Evolutionary conservation across 768 basidiomycete genomes (phyloP).

Genomic region (Termitomyces sp.): DNA sequence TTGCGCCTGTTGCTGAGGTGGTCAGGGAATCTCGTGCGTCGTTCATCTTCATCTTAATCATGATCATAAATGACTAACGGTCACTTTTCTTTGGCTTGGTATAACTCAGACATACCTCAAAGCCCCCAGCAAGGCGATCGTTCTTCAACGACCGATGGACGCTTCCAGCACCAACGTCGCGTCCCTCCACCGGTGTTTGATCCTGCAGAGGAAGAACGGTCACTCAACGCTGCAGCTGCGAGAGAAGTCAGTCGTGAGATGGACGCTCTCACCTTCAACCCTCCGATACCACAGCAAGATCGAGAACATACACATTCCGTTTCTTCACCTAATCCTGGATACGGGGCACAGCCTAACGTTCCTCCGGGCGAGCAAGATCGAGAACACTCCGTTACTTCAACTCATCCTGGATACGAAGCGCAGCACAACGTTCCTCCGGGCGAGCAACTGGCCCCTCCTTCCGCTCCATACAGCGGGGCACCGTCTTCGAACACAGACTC

Average conservation of each 20-base stretch:
- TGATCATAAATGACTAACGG: not conserved
- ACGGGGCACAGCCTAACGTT: not conserved
- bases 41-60: not conserved
- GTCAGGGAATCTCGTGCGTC: slow-evolving; percentile 1
- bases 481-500: slow-evolving; percentile 28
- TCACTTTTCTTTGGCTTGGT: not conserved
- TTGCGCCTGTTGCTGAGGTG: slow-evolving; percentile 1
- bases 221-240: slow-evolving; percentile 63
- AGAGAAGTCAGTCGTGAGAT: slow-evolving; percentile 63
- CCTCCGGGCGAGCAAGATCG: slow-evolving; percentile 6
- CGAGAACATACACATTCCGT: slow-evolving; percentile 13
- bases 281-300: slow-evolving; percentile 14
- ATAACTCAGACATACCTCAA: not conserved
- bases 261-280: slow-evolving; percentile 42
- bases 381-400: slow-evolving; percentile 13
- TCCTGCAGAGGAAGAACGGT: slow-evolving; percentile 43
- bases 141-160: slow-evolving; percentile 6
- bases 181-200: slow-evolving; percentile 35
- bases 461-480: slow-evolving; percentile 31
- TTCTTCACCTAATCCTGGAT: slow-evolving; percentile 11
- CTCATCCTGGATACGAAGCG: slow-evolving; percentile 5
- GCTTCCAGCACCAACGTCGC: slow-evolving; percentile 16
- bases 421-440: not conserved
- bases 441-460: slow-evolving; percentile 28
- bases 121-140: not conserved